Base-by-base conservation (phyloP, 257 asterid genomes). In the Solanum lycopersicoides region DNA sequence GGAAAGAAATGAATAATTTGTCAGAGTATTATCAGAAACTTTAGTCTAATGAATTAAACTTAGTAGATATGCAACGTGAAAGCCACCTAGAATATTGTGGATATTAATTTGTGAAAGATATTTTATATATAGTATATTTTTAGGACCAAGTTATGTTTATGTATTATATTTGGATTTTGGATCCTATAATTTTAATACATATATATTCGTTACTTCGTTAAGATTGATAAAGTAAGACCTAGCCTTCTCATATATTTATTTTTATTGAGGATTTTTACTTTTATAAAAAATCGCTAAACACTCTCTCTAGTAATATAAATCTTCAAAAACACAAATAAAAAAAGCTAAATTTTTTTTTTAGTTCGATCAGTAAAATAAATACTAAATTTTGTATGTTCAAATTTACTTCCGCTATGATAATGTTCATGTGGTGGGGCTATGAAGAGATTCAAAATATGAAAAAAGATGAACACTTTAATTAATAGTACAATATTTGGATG, bases 221-320 rank as follows among this genome's bases (percentile, higher is more conserved):
- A 5, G 56, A 13, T 47, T 13, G 3, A 47, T 5, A 47, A 47
- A 3, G 56, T 47, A 47, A 47, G 18, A 2, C 1, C 18, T 13
- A 13, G 18, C 1, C 56, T 18, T 47, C 7, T 7, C 18, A 13
- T 47, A 13, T 13, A 47, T 7, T 47, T 47, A 47, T 13, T 47
- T 47, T 47, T 47, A 50, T 2, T 15, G 9, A 6, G 9, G 1
- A 50, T 2, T 50, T 50, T 50, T 50, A 50, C 21, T 50, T 50
- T 15, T 15, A 15, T 50, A 50, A 50, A 50, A 42, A 50, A 0
- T 0, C 0, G 60, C 0, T 15, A 50, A 15, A 50, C 21, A 50
- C 1, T 50, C 0, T 50, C 0, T 50, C 1, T 15, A 50, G 21
- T 50, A 9, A 50, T 50, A 50, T 50, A 50, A 15, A 5, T 15